A percentile compares a stretch with the other conserved stretches of the same genome.
These are phyloP conservation scores for Lentinula sp. DNA, from an alignment of 768 basidiomycete genomes.

Conservation along the genomic window DNA sequence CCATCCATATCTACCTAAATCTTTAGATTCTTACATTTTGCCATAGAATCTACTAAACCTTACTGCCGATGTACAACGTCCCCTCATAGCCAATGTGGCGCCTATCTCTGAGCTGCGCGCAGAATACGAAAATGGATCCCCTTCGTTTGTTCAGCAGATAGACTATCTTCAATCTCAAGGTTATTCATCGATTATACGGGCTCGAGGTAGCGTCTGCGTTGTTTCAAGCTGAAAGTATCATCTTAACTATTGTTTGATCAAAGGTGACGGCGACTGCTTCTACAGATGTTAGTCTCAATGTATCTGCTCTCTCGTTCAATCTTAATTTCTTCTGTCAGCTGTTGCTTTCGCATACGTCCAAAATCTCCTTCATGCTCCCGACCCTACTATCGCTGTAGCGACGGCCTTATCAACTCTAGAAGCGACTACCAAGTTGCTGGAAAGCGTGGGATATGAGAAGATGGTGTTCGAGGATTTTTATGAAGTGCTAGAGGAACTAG, in stretches of 20 bases:
- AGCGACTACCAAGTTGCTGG: conserved; percentile 42
- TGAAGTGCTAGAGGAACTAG: conserved; percentile 49
- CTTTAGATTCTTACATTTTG: not conserved
- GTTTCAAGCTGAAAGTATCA: not conserved
- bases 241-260: not conserved
- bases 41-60: conserved; percentile 34
- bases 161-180: conserved; percentile 60
- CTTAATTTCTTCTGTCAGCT: conserved; percentile 36
- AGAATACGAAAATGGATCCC: conserved; percentile 62
- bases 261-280: conserved; percentile 89
- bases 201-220: conserved; percentile 51
- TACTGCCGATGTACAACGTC: conserved; percentile 30
- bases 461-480: conserved; percentile 75
- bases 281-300: conserved; percentile 62
- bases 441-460: conserved; percentile 54
- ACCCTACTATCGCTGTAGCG: conserved; percentile 40
- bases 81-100: conserved; percentile 49
- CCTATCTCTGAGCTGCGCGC: conserved; percentile 49
- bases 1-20: not conserved
- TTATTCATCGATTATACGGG: conserved; percentile 60
- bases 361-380: conserved; percentile 46
- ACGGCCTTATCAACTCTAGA: conserved; percentile 47
- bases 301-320: conserved; percentile 10
- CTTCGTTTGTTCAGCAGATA: conserved; percentile 67
- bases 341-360: conserved; percentile 80